Evolutionary conservation across 306 rosid species (phyloP).

Genomic region (Acacia acuminata): DNA sequence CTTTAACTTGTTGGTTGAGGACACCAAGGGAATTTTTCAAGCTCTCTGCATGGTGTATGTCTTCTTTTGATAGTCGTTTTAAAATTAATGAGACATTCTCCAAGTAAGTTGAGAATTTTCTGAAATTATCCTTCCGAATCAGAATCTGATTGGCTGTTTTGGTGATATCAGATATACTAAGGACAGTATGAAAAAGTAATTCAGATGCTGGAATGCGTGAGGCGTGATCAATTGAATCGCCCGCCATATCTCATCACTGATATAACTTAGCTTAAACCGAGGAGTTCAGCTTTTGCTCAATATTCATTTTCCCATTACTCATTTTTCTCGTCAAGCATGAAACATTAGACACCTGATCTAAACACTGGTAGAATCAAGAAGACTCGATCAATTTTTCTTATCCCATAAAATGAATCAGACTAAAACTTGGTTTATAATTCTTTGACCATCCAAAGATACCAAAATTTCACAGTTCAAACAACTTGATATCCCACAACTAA

Average conservation of each 20-base stretch:
- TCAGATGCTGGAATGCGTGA: constrained; percentile 43
- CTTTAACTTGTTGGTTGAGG: constrained; percentile 47
- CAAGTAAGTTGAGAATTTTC: constrained; percentile 41
- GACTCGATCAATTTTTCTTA: constrained; percentile 4
- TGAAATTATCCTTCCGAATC: constrained; percentile 53
- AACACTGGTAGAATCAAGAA: constrained; percentile 19
- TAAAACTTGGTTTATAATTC: neutral
- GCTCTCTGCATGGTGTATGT: constrained; percentile 33
- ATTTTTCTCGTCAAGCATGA: constrained; percentile 14
- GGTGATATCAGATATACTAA: constrained; percentile 36
- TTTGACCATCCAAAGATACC: neutral
- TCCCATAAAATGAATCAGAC: constrained; percentile 1
- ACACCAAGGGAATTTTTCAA: constrained; percentile 37
- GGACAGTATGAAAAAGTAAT: constrained; percentile 40
- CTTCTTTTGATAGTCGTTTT: constrained; percentile 38
- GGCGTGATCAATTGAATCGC: constrained; percentile 29
- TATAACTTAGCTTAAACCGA: neutral
- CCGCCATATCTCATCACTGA: constrained; percentile 37
- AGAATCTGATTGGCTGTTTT: constrained; percentile 47
- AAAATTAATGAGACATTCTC: constrained; percentile 42
- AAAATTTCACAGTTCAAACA: neutral
- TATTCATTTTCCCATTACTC: neutral
- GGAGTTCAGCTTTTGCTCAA: constrained; percentile 2
- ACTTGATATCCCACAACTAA: neutral
- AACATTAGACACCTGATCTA: constrained; percentile 26